Base-by-base conservation (phyloP, 1,284 basidiomycete genomes). In the Calocybe gambosa region DNA sequence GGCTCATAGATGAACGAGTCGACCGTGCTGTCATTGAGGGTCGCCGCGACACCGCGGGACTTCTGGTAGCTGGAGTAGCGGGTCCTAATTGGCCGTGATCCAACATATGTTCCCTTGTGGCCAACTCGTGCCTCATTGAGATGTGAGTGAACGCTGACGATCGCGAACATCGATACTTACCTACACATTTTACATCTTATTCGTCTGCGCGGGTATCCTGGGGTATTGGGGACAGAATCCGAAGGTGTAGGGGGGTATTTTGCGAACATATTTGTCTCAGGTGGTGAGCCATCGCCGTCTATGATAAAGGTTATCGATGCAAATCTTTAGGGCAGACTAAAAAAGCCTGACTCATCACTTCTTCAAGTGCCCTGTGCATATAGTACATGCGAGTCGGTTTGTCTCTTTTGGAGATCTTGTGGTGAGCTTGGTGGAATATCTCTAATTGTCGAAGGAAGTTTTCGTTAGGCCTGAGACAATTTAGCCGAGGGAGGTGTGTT, bases 111-210 rank as follows among this genome's bases (percentile, higher is more conserved):
- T 94, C 92, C 19, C 89, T 76, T 0, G 88, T 79, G 0, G 93
- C 93, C 10, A 95, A 74, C 58, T 93, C 90, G 47, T 85, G 82
- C 50, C 89, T 86, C 3, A 3, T 31, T 42, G 15, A n/a, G 41
- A 15, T 42, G 20, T 36, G 26, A 43, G 37, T 12, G 28, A 5
- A 33, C 20, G 21, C 1, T 18, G n/a, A 10, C 15, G 15, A 25
- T 13, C 20, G 23, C 5, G 5, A 20, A 15, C 10, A 33, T 44
- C 15, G 18, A 15, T 35, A 54, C 70, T 40, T 46, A 85, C 85
- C 90, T 75, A 71, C 93, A 95, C 82, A 89, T 92, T 64, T 89
- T 93, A 68, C 93, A 96, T 52, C 93, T 73, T 53, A 96, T 89
- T 43, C 78, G 71, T 36, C 85, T 73, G 21, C 77, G 74, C n/a